Evolutionary conservation across 495 filamentous ascomycete genomes (phyloP).

Genomic region (Talaromyces liani): DNA sequence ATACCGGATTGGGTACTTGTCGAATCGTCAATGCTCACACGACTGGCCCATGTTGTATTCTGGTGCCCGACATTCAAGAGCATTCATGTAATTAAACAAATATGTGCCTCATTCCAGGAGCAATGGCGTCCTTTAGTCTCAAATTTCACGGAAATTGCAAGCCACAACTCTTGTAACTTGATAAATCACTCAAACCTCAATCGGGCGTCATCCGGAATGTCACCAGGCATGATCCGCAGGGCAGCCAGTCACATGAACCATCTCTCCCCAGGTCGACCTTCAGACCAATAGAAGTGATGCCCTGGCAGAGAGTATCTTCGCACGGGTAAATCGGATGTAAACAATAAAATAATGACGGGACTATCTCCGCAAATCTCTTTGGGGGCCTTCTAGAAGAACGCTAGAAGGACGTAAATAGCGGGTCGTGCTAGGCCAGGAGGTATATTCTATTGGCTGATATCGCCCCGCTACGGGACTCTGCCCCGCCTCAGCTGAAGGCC

Average conservation of each 20-base stretch:
- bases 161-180: too few species aligned
- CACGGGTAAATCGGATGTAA: not conserved
- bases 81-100: not conserved
- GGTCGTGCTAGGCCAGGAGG: not conserved
- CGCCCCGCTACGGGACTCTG: not conserved
- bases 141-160: too few species aligned
- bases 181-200: not conserved
- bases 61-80: not conserved
- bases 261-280: too few species aligned
- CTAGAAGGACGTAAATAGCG: not conserved
- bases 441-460: not conserved
- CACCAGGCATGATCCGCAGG: not conserved
- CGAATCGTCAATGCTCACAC: not conserved
- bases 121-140: too few species aligned
- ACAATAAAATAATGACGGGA: not conserved
- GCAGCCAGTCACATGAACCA: not conserved
- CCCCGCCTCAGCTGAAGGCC: not conserved
- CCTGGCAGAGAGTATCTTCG: too few species aligned
- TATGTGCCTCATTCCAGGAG: not conserved
- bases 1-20: too few species aligned
- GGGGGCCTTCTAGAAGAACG: not conserved
- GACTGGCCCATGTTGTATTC: not conserved
- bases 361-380: not conserved
- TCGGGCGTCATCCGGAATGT: not conserved
- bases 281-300: too few species aligned